A percentile compares a stretch with the other conserved stretches of the same genome.
Conservation (phyloP, 208 protist species). For the Crithidia brevicula region DNA sequence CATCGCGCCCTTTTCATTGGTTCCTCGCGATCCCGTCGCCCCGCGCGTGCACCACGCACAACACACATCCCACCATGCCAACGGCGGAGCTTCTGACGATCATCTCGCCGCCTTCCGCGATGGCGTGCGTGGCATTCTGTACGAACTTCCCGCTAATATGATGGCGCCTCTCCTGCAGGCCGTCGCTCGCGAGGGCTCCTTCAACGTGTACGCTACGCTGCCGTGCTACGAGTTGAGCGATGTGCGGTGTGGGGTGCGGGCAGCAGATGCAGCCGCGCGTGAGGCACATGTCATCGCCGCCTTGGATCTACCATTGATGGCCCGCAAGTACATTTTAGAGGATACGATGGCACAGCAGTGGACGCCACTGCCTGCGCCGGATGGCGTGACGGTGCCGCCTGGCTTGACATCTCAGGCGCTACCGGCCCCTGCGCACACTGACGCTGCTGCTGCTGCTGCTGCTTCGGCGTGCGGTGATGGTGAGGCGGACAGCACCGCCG, state of each 20-base stretch:
- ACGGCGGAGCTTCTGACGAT: background rate
- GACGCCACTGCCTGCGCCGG: constrained; percentile 16
- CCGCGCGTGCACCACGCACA: background rate
- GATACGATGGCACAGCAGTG: constrained; percentile 16
- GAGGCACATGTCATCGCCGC: constrained; percentile 29
- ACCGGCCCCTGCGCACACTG: background rate
- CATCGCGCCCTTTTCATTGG: constrained; percentile 16
- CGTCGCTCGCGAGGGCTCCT: constrained; percentile 43
- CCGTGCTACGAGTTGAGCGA: constrained; percentile 25
- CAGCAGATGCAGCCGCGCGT: background rate
- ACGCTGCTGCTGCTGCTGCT: too few species aligned
- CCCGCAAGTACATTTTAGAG: constrained; percentile 15
- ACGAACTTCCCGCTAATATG: constrained; percentile 31
- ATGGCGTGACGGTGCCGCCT: constrained; percentile 11
- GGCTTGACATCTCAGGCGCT: constrained; percentile 6
- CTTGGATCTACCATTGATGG: constrained; percentile 30
- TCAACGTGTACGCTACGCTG: constrained; percentile 38
- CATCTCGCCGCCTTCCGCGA: constrained; percentile 16
- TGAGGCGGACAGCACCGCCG: background rate
- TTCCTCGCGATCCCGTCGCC: background rate
- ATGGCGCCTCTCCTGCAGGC: constrained; percentile 34
- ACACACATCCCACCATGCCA: constrained; percentile 1
- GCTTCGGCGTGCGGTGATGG: too few species aligned
- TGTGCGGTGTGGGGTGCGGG: background rate
- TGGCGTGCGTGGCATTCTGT: constrained; percentile 43